phyloP scores from a whole-genome alignment of 2,329 filamentous ascomycete species.

The Alternaria infectoria region DNA sequence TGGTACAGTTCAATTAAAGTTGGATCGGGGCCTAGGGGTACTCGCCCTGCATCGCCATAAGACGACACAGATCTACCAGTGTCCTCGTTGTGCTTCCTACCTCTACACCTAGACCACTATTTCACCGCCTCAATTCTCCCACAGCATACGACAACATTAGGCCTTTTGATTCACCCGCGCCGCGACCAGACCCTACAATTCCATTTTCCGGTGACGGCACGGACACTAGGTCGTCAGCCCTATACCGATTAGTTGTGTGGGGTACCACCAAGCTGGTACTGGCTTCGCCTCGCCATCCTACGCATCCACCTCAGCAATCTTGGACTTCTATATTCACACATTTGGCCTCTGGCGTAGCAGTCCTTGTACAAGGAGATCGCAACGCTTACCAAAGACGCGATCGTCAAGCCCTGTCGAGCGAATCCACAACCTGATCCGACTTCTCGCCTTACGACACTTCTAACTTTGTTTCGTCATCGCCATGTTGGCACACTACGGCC shows the following conservation, averaged over 20 bases:
- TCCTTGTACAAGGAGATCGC: neutral
- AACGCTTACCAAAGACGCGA: conserved; percentile 15
- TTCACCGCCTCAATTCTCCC: conserved; percentile 19
- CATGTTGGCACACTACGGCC: conserved; percentile 20
- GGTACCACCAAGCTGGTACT: conserved; percentile 13
- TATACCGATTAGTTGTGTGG: conserved; percentile 25
- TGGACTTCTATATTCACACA: conserved; percentile 11
- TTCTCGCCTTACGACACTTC: conserved; percentile 10
- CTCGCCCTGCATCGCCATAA: conserved; percentile 18
- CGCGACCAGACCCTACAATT: conserved; percentile 3
- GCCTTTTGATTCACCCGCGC: conserved; percentile 12
- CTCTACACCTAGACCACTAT: neutral
- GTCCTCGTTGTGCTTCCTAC: conserved; percentile 10
- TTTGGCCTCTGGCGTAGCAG: conserved; percentile 11
- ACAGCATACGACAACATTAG: conserved; percentile 8
- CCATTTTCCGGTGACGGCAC: conserved; percentile 6
- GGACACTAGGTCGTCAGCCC: conserved; percentile 25
- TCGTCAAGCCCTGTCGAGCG: conserved; percentile 7
- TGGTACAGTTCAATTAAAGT: conserved; percentile 8
- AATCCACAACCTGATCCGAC: conserved; percentile 12
- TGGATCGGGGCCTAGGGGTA: conserved; percentile 6
- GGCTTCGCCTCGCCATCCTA: conserved; percentile 27
- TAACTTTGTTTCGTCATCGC: conserved; percentile 16
- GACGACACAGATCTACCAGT: conserved; percentile 19
- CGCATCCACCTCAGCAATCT: conserved; percentile 24